A percentile compares a stretch with the other conserved stretches of the same genome.
Conservation (phyloP, 2,329 filamentous ascomycete genomes). For the Dichotomopilus funicola region DNA sequence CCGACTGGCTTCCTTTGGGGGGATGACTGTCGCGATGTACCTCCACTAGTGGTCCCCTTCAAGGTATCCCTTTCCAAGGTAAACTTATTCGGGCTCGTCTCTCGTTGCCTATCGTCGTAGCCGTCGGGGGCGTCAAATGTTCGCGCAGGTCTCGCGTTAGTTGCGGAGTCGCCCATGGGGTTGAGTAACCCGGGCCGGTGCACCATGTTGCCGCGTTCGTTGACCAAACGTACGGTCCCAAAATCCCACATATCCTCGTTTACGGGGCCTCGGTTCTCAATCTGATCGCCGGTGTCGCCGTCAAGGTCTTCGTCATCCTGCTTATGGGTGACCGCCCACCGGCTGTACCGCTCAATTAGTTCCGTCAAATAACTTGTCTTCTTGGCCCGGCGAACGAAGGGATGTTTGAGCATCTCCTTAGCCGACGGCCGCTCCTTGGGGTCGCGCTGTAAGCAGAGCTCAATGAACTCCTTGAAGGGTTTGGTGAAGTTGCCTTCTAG, state of each 20-base stretch:
- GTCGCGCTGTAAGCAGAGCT: slow-evolving; percentile 79
- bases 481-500: slow-evolving; percentile 77
- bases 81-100: slow-evolving; percentile 46
- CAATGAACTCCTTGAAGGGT: slow-evolving; percentile 77
- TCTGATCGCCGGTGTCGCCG: slow-evolving; percentile 40
- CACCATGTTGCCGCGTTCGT: slow-evolving; percentile 53
- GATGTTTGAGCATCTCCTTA: slow-evolving; percentile 78
- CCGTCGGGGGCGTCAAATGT: slow-evolving; percentile 44
- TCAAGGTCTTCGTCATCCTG: slow-evolving; percentile 63
- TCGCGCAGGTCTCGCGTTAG: slow-evolving; percentile 63
- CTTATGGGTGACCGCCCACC: slow-evolving; percentile 79
- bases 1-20: slow-evolving; percentile 52
- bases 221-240: slow-evolving; percentile 82
- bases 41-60: slow-evolving; percentile 41
- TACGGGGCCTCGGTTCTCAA: slow-evolving; percentile 36
- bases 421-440: slow-evolving; percentile 83
- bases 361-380: slow-evolving; percentile 96
- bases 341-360: slow-evolving; percentile 81
- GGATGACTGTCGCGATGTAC: slow-evolving; percentile 50
- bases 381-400: slow-evolving; percentile 86
- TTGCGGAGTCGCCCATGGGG: slow-evolving; percentile 72
- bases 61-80: slow-evolving; percentile 46
- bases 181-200: slow-evolving; percentile 56
- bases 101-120: slow-evolving; percentile 46
- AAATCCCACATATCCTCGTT: slow-evolving; percentile 97